Evolutionary conservation across 2,329 filamentous ascomycete species (phyloP), one percentile per base, ranked within the genome.

Genomic region (Alternaria gansuensis): DNA sequence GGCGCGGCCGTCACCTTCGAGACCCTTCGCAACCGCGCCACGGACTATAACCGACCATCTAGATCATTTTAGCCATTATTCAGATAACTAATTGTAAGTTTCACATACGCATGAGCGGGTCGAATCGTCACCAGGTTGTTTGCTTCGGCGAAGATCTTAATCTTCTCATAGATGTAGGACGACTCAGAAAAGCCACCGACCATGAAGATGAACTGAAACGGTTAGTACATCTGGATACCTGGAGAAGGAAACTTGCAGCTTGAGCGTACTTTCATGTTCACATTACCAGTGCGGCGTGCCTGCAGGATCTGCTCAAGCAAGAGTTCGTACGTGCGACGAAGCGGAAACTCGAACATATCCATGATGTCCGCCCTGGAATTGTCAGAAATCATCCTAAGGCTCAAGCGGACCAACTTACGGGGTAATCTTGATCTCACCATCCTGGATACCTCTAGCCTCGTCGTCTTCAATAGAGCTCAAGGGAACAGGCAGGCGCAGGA

Each of bases 141-240:
- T 1, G 4, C 9, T 9, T 53, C 36, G 0, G 43, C 45, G 5
- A 65, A 64, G 0, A 17, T 17, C 10, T 58, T 63, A 21, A 74
- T 56, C 41, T 69, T 59, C 0, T 34, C 13, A 8, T 60, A 62
- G 36, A 74, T 65, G 39, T 73, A 75, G 0, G 67, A 58, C 0
- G 65, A 70, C 23, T 70, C 67, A 0, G 71, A 65, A n/a, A 75
- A 73, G 0, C 73, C 72, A 1, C 70, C 71, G 0, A 75, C 68
- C 26, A 74, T 33, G 54, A 73, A 67, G 0, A 73, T 21, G 8
- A 55, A 69, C 69, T 54, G n/a, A 36, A 3, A 3, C 1, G 28
- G 51, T 52, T 5, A 50, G 52, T 54, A 40, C 36, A 17, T 17
- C 17, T 17, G 17, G 2, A 17, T 17, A 2, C 17, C 17, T 17